Evolutionary conservation across 2,329 filamentous ascomycete genomes (phyloP), one percentile per base, ranked within the genome.

Genomic region (Trichothecium sympodiale): DNA sequence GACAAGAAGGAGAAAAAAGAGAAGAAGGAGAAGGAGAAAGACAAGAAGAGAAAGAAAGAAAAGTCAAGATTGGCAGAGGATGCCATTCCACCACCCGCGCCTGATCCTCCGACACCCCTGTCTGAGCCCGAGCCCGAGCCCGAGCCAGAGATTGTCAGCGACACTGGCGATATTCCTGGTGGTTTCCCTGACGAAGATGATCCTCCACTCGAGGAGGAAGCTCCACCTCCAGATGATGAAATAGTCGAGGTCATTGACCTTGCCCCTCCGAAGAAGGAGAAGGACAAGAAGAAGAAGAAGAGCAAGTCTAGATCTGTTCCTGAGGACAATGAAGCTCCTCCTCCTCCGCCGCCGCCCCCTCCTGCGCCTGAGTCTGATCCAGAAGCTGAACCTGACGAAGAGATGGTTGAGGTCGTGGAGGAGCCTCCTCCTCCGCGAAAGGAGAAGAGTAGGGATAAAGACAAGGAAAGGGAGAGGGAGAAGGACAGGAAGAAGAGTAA

Each of bases 401-500:
- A 33, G 6, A 25, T 25, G 6, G 10, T 25, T 10, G 20, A 25
- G 20, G 20, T 25, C 10, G 20, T 25, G 20, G 20, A 25, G 10
- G 20, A 25, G 20, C 6, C 20, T 25, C 20, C 20, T 6, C 20
- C 20, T 25, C 20, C 6, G 10, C 20, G 20, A 25, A n/a, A 31
- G 30, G n/a, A 32, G 8, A 31, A 31, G 29, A 15, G 14, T 16
- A 31, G 14, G 14, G 33, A 8, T 50, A 47, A 53, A 48, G 43
- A 39, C 26, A 18, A 32, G n/a, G 31, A 32, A 8, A 32, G 16
- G 7, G 31, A 32, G 31, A 59, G 17, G 30, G 17, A 58, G 44
- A 56, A 64, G 42, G 57, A 57, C 34, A 57, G 53, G 41, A 65
- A 59, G 52, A 66, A 65, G 51, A 60, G 54, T 38, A 61, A 57